These are phyloP conservation scores for Podosphaera aphanis DNA, from an alignment of 2,329 filamentous ascomycete species.

Conservation along the genomic window DNA sequence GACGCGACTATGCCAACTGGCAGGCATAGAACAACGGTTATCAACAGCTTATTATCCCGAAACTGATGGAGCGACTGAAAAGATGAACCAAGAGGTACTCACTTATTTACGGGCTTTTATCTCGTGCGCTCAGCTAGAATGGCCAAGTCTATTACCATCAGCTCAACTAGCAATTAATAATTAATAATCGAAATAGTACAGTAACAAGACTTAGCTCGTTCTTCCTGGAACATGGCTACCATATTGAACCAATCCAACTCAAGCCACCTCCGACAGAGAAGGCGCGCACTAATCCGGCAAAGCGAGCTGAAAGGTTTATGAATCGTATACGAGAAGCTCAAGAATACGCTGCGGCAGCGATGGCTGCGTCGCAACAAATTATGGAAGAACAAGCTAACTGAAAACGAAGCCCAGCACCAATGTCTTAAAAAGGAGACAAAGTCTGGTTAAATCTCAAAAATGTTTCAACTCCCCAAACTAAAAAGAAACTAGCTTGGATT, in stretches of 20 bases:
- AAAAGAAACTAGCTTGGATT: background rate
- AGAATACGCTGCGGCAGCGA: background rate
- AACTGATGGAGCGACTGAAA: background rate
- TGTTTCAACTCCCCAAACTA: background rate
- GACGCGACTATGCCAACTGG: background rate
- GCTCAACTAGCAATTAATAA: background rate
- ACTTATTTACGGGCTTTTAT: background rate
- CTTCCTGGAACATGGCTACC: background rate
- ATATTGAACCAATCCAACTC: background rate
- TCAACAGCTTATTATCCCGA: background rate
- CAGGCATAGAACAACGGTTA: background rate
- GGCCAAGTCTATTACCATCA: background rate
- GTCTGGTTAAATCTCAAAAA: background rate
- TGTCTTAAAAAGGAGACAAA: background rate
- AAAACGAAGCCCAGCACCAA: background rate
- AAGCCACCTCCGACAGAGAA: background rate
- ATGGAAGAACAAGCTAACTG: background rate
- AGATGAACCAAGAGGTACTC: background rate
- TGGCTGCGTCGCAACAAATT: too few relatives aligned
- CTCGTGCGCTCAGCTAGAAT: background rate
- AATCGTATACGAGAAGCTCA: background rate
- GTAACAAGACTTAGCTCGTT: background rate
- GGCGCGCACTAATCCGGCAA: background rate
- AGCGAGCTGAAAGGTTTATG: background rate
- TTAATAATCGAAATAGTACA: background rate